Evolutionary conservation across 805 yeast genomes (phyloP).

Genomic region (Priceomyces melissophilus): DNA sequence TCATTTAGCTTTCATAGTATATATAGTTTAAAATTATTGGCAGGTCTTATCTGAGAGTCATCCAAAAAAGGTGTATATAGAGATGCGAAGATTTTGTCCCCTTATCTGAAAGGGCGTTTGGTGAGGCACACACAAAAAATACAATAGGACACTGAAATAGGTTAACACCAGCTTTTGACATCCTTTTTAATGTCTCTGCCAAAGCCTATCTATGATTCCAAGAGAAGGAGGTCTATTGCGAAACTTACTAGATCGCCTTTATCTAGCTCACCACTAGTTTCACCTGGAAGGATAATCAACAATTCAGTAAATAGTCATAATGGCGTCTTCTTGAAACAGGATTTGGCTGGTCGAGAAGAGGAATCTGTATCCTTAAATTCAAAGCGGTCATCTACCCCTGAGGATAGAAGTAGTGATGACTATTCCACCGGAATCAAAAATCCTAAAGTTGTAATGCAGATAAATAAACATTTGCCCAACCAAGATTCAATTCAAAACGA

Average conservation of each 20-base stretch:
- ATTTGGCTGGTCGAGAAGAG: slow-evolving; percentile 4
- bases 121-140: too few species aligned
- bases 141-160: too few species aligned
- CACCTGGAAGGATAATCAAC: slow-evolving; percentile 14
- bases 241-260: slow-evolving; percentile 28
- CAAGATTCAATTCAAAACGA: slow-evolving; percentile 34
- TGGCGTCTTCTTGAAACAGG: slow-evolving; percentile 17
- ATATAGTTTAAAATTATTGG: neutral
- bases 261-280: slow-evolving; percentile 19
- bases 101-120: too few species aligned
- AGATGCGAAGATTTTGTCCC: too few species aligned
- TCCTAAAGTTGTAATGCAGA: slow-evolving; percentile 27
- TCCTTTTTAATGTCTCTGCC: slow-evolving; percentile 12
- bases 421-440: slow-evolving; percentile 24
- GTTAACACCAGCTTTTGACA: too few species aligned
- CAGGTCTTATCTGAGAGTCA: too few species aligned
- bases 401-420: slow-evolving; percentile 8
- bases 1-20: neutral
- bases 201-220: slow-evolving; percentile 10
- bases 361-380: slow-evolving; percentile 2
- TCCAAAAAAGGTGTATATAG: too few species aligned
- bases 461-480: slow-evolving; percentile 37
- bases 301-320: slow-evolving; percentile 12
- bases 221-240: slow-evolving; percentile 28
- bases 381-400: slow-evolving; percentile 3